A percentile compares a stretch with the other conserved stretches of the same genome.
Conservation (phyloP, 441 rosid genomes). For the Populus trichocarpa region DNA sequence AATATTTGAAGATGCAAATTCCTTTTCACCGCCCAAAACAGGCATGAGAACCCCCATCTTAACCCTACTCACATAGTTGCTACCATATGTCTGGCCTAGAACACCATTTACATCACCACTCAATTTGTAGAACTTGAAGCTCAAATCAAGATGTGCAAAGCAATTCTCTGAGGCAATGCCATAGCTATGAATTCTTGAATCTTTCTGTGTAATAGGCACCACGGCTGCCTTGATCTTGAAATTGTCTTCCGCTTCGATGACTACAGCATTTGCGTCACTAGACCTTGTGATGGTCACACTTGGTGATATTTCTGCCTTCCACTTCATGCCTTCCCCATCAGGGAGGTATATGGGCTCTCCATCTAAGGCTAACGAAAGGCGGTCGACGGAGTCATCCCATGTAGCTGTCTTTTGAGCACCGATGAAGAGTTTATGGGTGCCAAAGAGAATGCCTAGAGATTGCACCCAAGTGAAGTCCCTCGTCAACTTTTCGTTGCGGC, state of each 20-base stretch:
- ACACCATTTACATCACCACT: not conserved
- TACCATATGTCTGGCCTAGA: not conserved
- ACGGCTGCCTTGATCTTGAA: not conserved
- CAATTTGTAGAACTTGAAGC: conserved; percentile 1
- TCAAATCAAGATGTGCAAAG: not conserved
- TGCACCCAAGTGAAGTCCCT: conserved; percentile 2
- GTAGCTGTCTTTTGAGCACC: not conserved
- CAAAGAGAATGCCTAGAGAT: not conserved
- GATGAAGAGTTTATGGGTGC: conserved; percentile 2
- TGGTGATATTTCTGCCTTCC: not conserved
- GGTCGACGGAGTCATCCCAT: not conserved
- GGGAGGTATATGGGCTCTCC: not conserved
- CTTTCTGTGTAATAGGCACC: not conserved
- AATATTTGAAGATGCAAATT: not conserved
- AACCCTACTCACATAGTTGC: not conserved
- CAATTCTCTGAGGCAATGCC: not conserved
- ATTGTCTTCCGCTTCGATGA: not conserved
- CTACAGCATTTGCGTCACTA: not conserved
- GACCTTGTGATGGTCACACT: not conserved
- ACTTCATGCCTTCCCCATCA: not conserved
- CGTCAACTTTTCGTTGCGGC: not conserved
- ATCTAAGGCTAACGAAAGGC: not conserved
- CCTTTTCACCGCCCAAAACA: not conserved
- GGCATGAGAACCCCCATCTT: not conserved
- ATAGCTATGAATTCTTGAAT: not conserved